Evolutionary conservation across 805 yeast species (phyloP), one percentile per base, ranked within the genome.

Genomic region (Danielia reshetovae): DNA sequence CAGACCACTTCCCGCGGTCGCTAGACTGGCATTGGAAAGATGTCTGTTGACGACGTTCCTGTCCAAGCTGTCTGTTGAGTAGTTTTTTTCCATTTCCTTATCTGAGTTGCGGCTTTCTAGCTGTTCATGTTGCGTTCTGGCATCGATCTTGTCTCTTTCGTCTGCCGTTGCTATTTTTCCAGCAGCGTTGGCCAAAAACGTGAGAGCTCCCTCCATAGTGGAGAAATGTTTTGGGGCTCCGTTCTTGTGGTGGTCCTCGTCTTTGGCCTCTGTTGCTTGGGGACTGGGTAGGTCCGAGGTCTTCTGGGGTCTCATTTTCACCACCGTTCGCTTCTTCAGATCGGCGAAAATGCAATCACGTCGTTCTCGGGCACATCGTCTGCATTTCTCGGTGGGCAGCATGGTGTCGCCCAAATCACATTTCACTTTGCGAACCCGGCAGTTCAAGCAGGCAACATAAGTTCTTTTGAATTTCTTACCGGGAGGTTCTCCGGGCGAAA

Each of bases 341-440:
- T 66, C 70, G 7, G 68, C 72, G 53, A 85, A 78, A 11, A 81
- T 79, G 59, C 97, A 89, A 46, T 81, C 87, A 45, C 75, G 76
- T 11, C 94, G 68, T 52, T 89, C 96, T 28, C 97, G 69, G 40
- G 73, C 70, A 51, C 97, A 89, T 32, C 97, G 63, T 2, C 77
- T 80, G 67, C 97, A 89, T 3, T 94, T 93, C 4, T 76, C 78
- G 29, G 70, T 68, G 0, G 95, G 95, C 40, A 72, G 71, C 32
- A 78, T 81, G 6, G 79, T 75, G 7, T 80, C 76, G 2, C 95
- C 96, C 45, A 89, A 61, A 53, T 87, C 95, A 63, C 97, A 89
- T 50, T 79, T 79, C 27, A 86, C 85, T 51, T 89, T 90, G 27
- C 95, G 72, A 5, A 79, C 75, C 12, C 96, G 73, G 55, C 97